These are phyloP conservation scores for Lactarius hengduanensis DNA, from an alignment of 768 basidiomycete genomes.

Conservation along the genomic window DNA sequence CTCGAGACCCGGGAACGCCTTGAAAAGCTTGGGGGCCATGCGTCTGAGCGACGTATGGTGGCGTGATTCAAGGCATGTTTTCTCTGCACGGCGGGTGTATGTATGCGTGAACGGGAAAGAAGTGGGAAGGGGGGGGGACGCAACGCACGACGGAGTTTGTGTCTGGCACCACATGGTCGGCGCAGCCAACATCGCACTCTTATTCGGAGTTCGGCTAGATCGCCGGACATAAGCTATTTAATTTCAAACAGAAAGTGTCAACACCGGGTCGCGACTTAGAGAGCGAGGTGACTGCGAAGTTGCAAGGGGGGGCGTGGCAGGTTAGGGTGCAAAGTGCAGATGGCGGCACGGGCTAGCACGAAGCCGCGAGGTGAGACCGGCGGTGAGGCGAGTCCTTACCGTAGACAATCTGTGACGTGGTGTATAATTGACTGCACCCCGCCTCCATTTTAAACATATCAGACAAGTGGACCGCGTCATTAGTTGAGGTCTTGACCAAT, in stretches of 20 bases:
- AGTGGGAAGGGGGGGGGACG: background rate
- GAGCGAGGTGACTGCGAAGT: background rate
- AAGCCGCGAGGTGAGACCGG: background rate
- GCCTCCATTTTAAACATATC: too few relatives aligned
- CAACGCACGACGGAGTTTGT: slow-evolving; percentile 41
- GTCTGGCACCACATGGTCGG: slow-evolving; percentile 30
- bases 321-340: too few relatives aligned
- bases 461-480: too few relatives aligned
- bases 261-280: background rate
- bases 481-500: too few relatives aligned
- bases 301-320: background rate
- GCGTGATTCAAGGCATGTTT: slow-evolving; percentile 48
- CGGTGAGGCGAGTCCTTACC: background rate
- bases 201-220: slow-evolving; percentile 31
- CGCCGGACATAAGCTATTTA: background rate
- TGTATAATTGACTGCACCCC: too few relatives aligned
- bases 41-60: slow-evolving; percentile 48
- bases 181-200: slow-evolving; percentile 39
- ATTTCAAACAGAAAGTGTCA: background rate
- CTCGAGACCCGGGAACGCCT: slow-evolving; percentile 65
- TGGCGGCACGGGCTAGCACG: too few relatives aligned
- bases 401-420: too few relatives aligned
- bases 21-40: slow-evolving; percentile 60
- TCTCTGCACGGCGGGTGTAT: slow-evolving; percentile 39
- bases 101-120: slow-evolving; percentile 1